A percentile compares a stretch with the other conserved stretches of the same genome.
These are phyloP conservation scores for Lactarius trivialis DNA, from an alignment of 768 basidiomycete genomes.

Conservation along the genomic window DNA sequence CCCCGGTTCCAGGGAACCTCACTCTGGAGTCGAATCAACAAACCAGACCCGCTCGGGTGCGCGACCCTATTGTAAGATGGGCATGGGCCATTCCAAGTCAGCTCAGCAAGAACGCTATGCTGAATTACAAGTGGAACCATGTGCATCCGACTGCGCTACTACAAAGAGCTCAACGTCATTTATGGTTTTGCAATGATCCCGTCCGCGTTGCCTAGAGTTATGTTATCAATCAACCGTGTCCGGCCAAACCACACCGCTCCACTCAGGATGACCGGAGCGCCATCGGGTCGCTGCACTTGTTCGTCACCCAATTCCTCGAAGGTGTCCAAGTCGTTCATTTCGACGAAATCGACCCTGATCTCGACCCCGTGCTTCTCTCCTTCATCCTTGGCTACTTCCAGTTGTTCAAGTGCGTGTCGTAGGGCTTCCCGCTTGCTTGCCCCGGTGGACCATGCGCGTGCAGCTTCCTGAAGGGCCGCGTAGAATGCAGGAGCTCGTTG, in stretches of 20 bases:
- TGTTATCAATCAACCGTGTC: constrained; percentile 91
- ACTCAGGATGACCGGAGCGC: constrained; percentile 59
- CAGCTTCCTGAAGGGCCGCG: constrained; percentile 56
- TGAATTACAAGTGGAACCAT: not conserved
- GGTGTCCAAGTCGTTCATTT: constrained; percentile 76
- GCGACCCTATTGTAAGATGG: no score
- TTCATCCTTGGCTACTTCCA: constrained; percentile 30
- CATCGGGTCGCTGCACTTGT: constrained; percentile 25
- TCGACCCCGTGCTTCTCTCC: constrained; percentile 36
- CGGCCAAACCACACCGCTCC: constrained; percentile 82
- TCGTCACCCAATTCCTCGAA: constrained; percentile 53
- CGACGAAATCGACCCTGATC: constrained; percentile 75
- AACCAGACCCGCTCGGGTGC: no score
- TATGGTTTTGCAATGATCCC: constrained; percentile 28
- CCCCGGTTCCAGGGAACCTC: no score
- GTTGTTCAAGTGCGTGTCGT: constrained; percentile 36
- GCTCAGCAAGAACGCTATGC: no score
- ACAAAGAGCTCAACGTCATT: not conserved
- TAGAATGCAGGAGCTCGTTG: constrained; percentile 53
- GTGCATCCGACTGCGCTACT: not conserved
- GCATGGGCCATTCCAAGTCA: no score
- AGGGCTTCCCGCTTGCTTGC: constrained; percentile 46
- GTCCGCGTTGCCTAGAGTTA: constrained; percentile 56
- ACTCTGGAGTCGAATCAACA: no score
- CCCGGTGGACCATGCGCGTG: constrained; percentile 48